phyloP scores from a whole-genome alignment of 176 grass and related monocot species.

The Rhynchospora pubera region DNA sequence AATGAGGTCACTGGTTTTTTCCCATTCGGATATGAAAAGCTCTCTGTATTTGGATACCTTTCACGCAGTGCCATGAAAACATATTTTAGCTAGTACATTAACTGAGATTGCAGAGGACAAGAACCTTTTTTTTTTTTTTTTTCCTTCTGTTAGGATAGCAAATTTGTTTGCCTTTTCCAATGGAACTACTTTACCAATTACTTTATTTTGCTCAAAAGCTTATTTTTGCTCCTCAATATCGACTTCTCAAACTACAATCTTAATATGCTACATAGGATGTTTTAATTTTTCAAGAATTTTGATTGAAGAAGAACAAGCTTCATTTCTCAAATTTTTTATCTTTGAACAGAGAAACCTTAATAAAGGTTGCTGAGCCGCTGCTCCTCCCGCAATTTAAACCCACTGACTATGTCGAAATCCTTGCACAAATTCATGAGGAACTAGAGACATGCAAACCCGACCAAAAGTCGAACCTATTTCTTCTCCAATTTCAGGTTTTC shows the following conservation, averaged over 20 bases:
- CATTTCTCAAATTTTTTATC: neutral
- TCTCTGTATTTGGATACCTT: no score
- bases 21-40: no score
- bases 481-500: constrained; percentile 92
- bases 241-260: neutral
- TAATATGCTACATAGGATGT: neutral
- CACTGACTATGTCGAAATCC: constrained; percentile 60
- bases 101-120: neutral
- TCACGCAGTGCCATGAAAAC: no score
- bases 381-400: constrained; percentile 80
- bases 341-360: constrained; percentile 67
- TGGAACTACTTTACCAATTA: neutral
- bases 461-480: constrained; percentile 55
- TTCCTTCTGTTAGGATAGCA: neutral
- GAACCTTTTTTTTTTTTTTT: neutral
- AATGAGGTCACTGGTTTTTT: no score
- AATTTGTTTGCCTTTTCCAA: neutral
- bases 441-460: constrained; percentile 62
- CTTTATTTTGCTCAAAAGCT: neutral
- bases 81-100: neutral
- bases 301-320: neutral
- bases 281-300: neutral
- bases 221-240: neutral
- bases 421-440: constrained; percentile 92
- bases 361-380: constrained; percentile 65